Conservation (phyloP, 1,139 yeast genomes). For the Spencermartinsiella ligniputridi region DNA sequence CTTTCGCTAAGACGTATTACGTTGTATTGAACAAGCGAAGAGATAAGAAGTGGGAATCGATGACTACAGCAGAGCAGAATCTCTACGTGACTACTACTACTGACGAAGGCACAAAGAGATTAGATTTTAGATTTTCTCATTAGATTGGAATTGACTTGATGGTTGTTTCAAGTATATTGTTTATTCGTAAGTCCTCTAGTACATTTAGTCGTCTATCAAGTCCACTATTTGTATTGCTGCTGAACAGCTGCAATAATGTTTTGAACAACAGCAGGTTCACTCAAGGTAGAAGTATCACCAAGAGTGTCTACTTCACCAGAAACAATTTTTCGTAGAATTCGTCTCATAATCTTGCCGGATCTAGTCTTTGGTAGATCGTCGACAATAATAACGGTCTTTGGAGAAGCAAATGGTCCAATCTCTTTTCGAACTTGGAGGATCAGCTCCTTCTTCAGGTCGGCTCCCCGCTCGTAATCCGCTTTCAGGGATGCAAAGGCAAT, state of each 20-base stretch:
- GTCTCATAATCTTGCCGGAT: conserved; percentile 98
- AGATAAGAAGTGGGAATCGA: conserved; percentile 43
- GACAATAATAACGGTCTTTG: conserved; percentile 83
- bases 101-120: conserved; percentile 48
- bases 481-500: conserved; percentile 89
- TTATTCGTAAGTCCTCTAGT: too few species aligned
- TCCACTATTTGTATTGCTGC: conserved; percentile 14
- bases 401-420: conserved; percentile 98
- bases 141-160: conserved; percentile 8
- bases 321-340: conserved; percentile 89
- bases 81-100: conserved; percentile 40
- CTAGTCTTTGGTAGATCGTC: conserved; percentile 95
- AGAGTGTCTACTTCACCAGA: conserved; percentile 87
- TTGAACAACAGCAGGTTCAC: conserved; percentile 82
- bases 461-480: conserved; percentile 45
- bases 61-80: conserved; percentile 44
- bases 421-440: conserved; percentile 84
- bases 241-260: conserved; percentile 51
- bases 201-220: too few species aligned
- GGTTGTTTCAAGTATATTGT: background rate
- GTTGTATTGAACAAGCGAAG: conserved; percentile 41
- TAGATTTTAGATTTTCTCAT: conserved; percentile 44
- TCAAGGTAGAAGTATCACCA: conserved; percentile 89
- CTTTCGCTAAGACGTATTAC: conserved; percentile 35
- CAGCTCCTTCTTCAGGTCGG: conserved; percentile 73